Evolutionary conservation across 192 early-diverging fungal genomes (phyloP).

Genomic region (Spizellomyces punctatus): DNA sequence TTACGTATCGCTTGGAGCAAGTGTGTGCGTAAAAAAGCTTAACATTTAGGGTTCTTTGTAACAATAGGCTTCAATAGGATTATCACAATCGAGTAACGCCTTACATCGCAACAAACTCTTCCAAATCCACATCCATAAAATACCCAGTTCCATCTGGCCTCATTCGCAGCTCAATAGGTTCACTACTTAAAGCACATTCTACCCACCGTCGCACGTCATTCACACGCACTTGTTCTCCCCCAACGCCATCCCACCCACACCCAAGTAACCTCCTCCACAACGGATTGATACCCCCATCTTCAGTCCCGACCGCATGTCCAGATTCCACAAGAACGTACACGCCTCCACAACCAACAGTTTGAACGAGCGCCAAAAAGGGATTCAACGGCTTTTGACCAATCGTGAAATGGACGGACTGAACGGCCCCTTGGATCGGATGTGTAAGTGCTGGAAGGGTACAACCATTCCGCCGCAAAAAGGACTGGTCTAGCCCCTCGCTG

Average conservation of each 20-base stretch:
- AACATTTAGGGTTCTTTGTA: no score
- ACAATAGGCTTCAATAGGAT: no score
- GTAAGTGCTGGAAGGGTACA: neutral
- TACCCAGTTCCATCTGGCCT: no score
- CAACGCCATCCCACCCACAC: slow-evolving; percentile 3
- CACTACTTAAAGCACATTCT: no score
- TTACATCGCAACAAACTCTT: no score
- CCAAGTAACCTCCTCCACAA: slow-evolving; percentile 10
- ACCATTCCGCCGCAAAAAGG: neutral
- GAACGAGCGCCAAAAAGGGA: slow-evolving; percentile 10
- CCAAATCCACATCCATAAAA: no score
- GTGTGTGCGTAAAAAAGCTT: no score
- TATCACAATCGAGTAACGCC: no score
- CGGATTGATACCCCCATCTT: slow-evolving; percentile 6
- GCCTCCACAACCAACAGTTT: slow-evolving; percentile 6
- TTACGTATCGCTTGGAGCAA: no score
- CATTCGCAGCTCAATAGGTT: no score
- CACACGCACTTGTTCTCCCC: neutral
- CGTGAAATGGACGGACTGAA: slow-evolving; percentile 22
- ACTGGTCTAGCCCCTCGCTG: neutral
- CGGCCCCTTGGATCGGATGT: neutral
- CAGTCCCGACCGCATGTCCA: slow-evolving; percentile 6
- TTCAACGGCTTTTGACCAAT: neutral
- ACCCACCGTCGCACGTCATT: no score
- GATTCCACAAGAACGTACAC: slow-evolving; percentile 17